Evolutionary conservation across 2,329 filamentous ascomycete genomes (phyloP).

Genomic region (Thielaviopsis euricoi): DNA sequence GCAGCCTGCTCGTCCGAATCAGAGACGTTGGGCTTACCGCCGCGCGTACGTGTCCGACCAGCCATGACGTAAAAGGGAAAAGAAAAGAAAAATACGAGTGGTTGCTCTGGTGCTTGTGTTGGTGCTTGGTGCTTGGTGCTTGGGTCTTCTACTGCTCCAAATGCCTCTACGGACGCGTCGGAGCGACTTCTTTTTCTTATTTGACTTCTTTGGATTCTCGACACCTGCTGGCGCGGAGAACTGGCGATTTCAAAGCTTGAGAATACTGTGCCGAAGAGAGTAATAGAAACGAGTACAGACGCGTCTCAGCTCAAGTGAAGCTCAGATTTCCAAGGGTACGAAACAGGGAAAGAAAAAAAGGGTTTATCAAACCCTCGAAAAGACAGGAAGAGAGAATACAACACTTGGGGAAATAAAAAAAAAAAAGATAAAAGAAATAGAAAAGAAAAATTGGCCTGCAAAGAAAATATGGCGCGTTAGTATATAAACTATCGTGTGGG

Average conservation of each 20-base stretch:
- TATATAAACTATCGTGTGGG: neutral
- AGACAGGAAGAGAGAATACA: conserved; percentile 3
- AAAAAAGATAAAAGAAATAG: neutral
- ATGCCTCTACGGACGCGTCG: neutral
- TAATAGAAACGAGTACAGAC: neutral
- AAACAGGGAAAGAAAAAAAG: conserved; percentile 6
- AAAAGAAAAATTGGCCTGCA: neutral
- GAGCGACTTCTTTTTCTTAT: neutral
- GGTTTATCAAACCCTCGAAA: conserved; percentile 7
- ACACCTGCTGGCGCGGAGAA: neutral
- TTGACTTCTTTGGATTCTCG: neutral
- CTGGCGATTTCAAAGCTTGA: neutral
- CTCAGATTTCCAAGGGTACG: conserved; percentile 10
- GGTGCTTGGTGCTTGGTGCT: neutral
- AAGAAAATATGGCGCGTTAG: conserved; percentile 11
- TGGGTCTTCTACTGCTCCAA: neutral
- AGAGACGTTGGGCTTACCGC: conserved; percentile 2
- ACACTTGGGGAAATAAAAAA: neutral
- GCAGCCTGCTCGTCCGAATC: conserved; percentile 11
- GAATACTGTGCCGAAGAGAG: neutral
- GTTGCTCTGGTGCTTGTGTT: too few relatives aligned
- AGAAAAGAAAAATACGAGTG: too few relatives aligned
- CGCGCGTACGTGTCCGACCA: conserved; percentile 10
- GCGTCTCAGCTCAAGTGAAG: conserved; percentile 7
- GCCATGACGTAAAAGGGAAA: neutral